Base-by-base conservation (phyloP, 2,329 filamentous ascomycete genomes). In the Dactylella cylindrospora region DNA sequence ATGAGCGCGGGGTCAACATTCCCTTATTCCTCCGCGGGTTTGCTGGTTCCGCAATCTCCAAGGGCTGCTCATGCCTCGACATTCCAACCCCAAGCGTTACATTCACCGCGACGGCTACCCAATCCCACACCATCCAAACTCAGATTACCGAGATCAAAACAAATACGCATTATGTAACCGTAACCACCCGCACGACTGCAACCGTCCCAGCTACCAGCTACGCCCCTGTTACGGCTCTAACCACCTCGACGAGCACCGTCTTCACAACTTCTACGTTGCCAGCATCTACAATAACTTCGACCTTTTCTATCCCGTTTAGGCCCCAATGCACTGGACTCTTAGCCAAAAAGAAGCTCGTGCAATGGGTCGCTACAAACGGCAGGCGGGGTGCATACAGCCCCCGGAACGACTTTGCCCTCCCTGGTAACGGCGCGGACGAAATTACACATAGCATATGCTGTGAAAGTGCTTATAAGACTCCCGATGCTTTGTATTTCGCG, bases 241-340 rank as follows among this genome's bases (percentile, higher is more conserved):
- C 32, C 23, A 50, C 45, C 10, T 38, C 20, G 9, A 31, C 45
- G 5, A 49, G 20, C 38, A 25, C 38, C 12, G n/a, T 39, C 35
- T n/a, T 25, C 7, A n/a, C 25, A 13, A 40, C 25, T 12, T 31
- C 33, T 2, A 13, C 23, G 1, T 19, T 50, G 12, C 45, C 33
- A 15, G 12, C n/a, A 10, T n/a, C 3, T 39, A 32, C 35, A 2
- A 3, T 39, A 12, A 50, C 45, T 4, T 29, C 8, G 5, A 50
- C 45, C 13, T 22, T 12, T 10, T 39, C 22, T 10, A 2, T 31
- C 6, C 15, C 45, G 12, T 38, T 49, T 15, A 36, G 45, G 31
- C 45, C 45, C 3, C 20, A 49, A 31, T 49, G 45, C 29, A 49
- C 45, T 13, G 20, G 26, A 28, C 20, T 49, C 7, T 17, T 49